phyloP scores from a whole-genome alignment of 2,329 filamentous ascomycete species.

The Boeremia exigua region DNA sequence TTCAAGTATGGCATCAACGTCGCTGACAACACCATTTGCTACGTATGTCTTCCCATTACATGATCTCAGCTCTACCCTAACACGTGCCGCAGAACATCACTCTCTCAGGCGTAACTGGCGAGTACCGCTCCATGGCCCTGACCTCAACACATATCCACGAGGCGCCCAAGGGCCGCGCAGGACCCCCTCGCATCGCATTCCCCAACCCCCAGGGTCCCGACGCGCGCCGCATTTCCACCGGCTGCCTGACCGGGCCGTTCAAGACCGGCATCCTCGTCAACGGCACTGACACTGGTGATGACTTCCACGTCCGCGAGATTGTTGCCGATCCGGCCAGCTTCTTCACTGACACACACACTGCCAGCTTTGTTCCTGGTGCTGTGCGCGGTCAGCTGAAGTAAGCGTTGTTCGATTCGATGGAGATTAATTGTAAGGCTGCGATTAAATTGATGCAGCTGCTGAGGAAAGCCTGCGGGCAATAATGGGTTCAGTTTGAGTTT shows the following conservation, averaged over 20 bases:
- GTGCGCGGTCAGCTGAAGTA: conserved; percentile 55
- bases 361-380: conserved; percentile 57
- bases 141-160: conserved; percentile 65
- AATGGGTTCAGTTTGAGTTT: too few species aligned
- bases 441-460: neutral
- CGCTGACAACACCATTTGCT: conserved; percentile 53
- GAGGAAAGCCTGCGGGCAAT: too few species aligned
- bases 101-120: conserved; percentile 56
- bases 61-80: neutral
- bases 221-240: conserved; percentile 33
- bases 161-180: conserved; percentile 52
- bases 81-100: conserved; percentile 54
- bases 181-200: conserved; percentile 58
- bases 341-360: conserved; percentile 62
- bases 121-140: conserved; percentile 58
- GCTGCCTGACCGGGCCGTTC: conserved; percentile 40
- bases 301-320: conserved; percentile 59
- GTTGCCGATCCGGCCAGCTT: conserved; percentile 58
- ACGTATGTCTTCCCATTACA: conserved; percentile 25
- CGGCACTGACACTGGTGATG: conserved; percentile 51
- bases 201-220: conserved; percentile 46
- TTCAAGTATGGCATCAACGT: conserved; percentile 63
- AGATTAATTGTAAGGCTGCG: neutral
- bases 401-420: neutral
- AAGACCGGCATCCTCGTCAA: conserved; percentile 42